Evolutionary conservation across 139 green algal genomes (phyloP), one percentile per base, ranked within the genome.

Genomic region (Diplosphaera chodatii): DNA sequence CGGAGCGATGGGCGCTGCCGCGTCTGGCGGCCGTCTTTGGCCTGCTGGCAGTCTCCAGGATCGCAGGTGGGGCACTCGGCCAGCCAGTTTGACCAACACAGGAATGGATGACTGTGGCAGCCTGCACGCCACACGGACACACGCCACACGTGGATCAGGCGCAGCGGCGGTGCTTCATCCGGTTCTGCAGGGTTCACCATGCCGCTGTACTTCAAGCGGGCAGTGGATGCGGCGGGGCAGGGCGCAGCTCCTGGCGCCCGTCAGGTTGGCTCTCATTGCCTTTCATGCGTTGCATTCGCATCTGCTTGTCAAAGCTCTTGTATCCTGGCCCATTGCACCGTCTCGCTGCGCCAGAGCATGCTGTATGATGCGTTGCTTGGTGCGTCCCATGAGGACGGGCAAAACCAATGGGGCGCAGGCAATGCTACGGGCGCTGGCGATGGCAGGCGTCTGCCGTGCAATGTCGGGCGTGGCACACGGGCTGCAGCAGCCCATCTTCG

Each of bases 191-290:
- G 48, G 13, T 59, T 59, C 48, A 59, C 48, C 10, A 59, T 59
- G 48, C 48, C 48, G 48, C 48, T 59, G 48, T 59, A 59, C 48
- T 59, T 59, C 48, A 59, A 59, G 48, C 48, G 48, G 16, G 48
- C 48, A 5, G 48, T 59, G 48, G 48, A 59, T 25, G 48, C 48
- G 48, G 48, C 48, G 13, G 48, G 48, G 10, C 8, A 25, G 48
- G 48, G 48, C 48, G 8, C 48, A 18, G 48, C 48, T 10, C 48
- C 48, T 5, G 48, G 48, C 3, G 48, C 48, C 4, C 48, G 48
- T 4, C 48, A 59, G 48, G 48, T 59, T 10, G 48, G 48, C 8
- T 48, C 10, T 13, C 13, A 48, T 48, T 48, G 8, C 10, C 8
- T 8, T 13, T 48, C 37, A n/a, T n/a, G n/a, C n/a, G n/a, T n/a